Evolutionary conservation across 441 rosid genomes (phyloP).

Genomic region (Sinapis alba): DNA sequence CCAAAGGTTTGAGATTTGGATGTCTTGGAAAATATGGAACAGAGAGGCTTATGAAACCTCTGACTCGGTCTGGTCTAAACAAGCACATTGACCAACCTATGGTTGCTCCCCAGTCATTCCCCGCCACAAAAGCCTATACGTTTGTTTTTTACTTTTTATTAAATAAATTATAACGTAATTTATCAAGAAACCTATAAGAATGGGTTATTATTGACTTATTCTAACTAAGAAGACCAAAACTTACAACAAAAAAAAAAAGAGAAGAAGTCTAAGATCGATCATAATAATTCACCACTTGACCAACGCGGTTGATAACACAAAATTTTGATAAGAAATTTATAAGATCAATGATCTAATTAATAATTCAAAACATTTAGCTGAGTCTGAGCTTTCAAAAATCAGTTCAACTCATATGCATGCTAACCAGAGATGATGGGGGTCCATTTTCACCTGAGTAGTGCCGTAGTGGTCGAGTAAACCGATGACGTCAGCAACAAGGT

Average conservation of each 20-base stretch:
- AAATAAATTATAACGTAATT: neutral
- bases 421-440: neutral
- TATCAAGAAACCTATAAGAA: neutral
- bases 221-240: no score
- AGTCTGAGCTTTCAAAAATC: no score
- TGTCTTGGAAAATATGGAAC: conserved; percentile 55
- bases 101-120: conserved; percentile 77
- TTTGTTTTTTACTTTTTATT: neutral
- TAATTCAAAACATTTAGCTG: no score
- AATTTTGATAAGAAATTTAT: no score
- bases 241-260: no score
- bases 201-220: neutral
- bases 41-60: conserved; percentile 56
- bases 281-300: no score
- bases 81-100: conserved; percentile 60
- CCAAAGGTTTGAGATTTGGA: conserved; percentile 43
- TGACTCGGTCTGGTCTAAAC: conserved; percentile 67
- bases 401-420: no score
- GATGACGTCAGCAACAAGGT: conserved; percentile 62
- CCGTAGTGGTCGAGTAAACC: conserved; percentile 70
- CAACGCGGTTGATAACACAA: no score
- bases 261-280: no score
- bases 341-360: no score
- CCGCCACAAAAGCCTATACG: conserved; percentile 65
- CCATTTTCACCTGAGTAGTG: conserved; percentile 47